Conservation (phyloP, 1,284 basidiomycete genomes). For the Tranzscheliella williamsii region DNA sequence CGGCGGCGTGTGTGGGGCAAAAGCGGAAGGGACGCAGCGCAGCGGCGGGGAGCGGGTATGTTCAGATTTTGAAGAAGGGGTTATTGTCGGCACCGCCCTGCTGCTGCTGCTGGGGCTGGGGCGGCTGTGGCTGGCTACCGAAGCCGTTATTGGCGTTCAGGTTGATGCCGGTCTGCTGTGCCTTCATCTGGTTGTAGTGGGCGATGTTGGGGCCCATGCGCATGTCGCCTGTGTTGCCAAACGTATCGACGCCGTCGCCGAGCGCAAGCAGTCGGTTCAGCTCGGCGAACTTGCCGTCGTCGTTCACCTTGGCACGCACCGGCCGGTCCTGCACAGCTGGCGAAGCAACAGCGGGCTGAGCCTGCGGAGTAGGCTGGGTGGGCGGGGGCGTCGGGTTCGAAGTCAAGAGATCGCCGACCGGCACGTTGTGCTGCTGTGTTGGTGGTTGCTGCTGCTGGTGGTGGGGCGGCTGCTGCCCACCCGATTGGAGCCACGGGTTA, state of each 20-base stretch:
- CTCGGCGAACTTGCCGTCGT: constrained; percentile 46
- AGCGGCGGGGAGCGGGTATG: too few relatives aligned
- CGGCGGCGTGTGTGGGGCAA: too few relatives aligned
- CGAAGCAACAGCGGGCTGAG: constrained; percentile 7
- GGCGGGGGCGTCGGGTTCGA: constrained; percentile 33
- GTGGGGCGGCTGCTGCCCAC: constrained; percentile 35
- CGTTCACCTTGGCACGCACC: constrained; percentile 28
- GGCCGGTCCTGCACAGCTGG: constrained; percentile 27
- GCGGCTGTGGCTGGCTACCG: constrained; percentile 1
- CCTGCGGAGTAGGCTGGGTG: constrained; percentile 4
- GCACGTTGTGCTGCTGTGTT: constrained; percentile 46
- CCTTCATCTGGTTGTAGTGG: constrained; percentile 34
- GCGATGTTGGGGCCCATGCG: constrained; percentile 49
- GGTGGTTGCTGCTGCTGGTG: constrained; percentile 18
- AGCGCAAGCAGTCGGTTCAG: constrained; percentile 55
- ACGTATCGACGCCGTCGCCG: constrained; percentile 59
- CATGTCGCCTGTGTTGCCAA: constrained; percentile 59
- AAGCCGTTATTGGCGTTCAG: constrained; percentile 13
- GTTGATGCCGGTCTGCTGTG: constrained; percentile 42
- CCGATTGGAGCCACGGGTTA: constrained; percentile 71
- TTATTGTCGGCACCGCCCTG: constrained; percentile 30
- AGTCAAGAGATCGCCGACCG: constrained; percentile 49
- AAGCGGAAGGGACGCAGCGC: too few relatives aligned
- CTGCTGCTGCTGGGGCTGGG: constrained; percentile 3
- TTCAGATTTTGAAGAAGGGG: constrained; percentile 50